A percentile compares a stretch with the other conserved stretches of the same genome.
phyloP scores from a whole-genome alignment of 306 rosid species.

The Abrus pulchellus region DNA sequence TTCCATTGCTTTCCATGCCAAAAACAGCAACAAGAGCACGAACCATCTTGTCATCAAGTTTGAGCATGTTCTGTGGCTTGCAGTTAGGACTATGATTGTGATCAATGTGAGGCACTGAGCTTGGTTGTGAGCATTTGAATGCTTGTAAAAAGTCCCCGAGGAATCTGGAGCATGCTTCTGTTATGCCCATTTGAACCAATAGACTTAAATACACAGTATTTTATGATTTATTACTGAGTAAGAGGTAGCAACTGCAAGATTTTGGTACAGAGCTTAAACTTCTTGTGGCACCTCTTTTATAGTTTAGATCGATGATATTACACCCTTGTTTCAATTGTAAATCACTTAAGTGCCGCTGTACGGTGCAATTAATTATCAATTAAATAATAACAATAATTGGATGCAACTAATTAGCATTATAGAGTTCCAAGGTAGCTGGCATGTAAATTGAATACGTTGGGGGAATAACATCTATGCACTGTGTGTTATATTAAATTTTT shows the following conservation, averaged over 20 bases:
- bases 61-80: constrained; percentile 45
- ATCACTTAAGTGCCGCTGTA: constrained; percentile 55
- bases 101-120: constrained; percentile 41
- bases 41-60: constrained; percentile 64
- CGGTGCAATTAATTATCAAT: constrained; percentile 33
- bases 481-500: background rate
- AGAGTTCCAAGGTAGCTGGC: constrained; percentile 65
- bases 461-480: constrained; percentile 27
- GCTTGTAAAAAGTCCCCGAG: constrained; percentile 70
- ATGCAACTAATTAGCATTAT: constrained; percentile 41
- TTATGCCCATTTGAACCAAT: constrained; percentile 61
- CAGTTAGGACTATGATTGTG: background rate
- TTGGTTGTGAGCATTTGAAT: constrained; percentile 51
- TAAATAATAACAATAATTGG: constrained; percentile 43
- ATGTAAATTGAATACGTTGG: constrained; percentile 41
- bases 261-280: constrained; percentile 22
- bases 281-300: constrained; percentile 50
- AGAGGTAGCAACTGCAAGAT: constrained; percentile 14
- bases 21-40: constrained; percentile 80
- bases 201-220: background rate
- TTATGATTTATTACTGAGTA: background rate
- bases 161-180: constrained; percentile 67
- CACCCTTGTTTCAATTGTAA: constrained; percentile 44
- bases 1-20: constrained; percentile 86
- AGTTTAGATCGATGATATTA: constrained; percentile 38